Conservation (phyloP, 1,284 basidiomycete genomes). For the Ganoderma boninense region DNA sequence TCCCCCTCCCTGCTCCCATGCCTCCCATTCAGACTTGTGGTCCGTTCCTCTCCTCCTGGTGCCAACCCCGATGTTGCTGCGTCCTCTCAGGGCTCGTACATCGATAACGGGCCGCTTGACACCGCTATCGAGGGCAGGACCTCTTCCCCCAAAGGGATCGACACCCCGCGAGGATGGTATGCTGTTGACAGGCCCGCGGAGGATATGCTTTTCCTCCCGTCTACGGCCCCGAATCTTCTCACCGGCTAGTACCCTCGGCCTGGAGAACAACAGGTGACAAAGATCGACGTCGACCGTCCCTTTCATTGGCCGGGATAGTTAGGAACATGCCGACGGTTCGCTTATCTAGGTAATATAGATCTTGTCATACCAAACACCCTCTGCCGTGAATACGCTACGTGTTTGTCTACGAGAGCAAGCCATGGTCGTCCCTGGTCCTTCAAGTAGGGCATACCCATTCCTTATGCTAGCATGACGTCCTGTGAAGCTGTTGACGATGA, state of each 20-base stretch:
- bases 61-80: constrained; percentile 7
- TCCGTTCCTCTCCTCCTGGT: constrained; percentile 12
- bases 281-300: not conserved
- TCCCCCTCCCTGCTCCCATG: constrained; percentile 25
- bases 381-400: not conserved
- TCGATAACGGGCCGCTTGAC: constrained; percentile 30
- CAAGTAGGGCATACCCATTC: not conserved
- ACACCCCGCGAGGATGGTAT: not conserved
- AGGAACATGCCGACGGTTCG: not conserved
- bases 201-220: not conserved
- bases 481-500: not conserved
- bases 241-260: constrained; percentile 8
- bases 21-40: constrained; percentile 18
- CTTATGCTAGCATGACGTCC: not conserved
- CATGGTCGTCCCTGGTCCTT: not conserved
- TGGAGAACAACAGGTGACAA: not conserved
- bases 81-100: constrained; percentile 18
- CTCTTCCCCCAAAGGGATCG: not conserved
- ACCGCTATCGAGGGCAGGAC: constrained; percentile 14
- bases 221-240: constrained; percentile 6
- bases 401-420: not conserved
- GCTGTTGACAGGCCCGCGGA: constrained; percentile 1
- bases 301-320: constrained; percentile 7
- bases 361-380: not conserved
- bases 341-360: constrained; percentile 7